These are phyloP conservation scores for Fusarium cicatricum DNA, from an alignment of 2,329 filamentous ascomycete species.

Conservation along the genomic window DNA sequence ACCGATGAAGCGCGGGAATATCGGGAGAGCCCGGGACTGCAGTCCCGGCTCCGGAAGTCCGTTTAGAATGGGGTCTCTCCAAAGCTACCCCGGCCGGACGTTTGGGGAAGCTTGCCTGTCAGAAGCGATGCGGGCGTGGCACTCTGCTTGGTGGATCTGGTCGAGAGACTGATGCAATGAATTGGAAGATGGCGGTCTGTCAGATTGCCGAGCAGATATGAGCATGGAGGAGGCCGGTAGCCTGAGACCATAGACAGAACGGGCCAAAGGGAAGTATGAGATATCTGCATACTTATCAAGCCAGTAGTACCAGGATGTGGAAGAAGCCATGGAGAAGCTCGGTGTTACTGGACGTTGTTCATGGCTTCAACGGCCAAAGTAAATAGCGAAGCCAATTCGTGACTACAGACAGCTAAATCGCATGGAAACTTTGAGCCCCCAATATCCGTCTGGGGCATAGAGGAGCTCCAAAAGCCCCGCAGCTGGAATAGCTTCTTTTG, in stretches of 20 bases:
- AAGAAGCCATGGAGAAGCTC: not conserved
- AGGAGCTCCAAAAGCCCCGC: slow-evolving; percentile 3
- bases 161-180: slow-evolving; percentile 8
- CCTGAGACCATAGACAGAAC: not conserved
- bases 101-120: not conserved
- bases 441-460: slow-evolving; percentile 4
- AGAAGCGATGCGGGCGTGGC: not conserved
- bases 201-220: slow-evolving; percentile 5
- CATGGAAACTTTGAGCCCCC: slow-evolving; percentile 1
- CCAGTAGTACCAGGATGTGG: not conserved
- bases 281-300: slow-evolving; percentile 9
- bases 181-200: slow-evolving; percentile 9
- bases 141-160: slow-evolving; percentile 2
- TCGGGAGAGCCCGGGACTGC: slow-evolving; percentile 30
- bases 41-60: slow-evolving; percentile 27
- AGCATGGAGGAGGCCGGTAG: slow-evolving; percentile 3
- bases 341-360: not conserved
- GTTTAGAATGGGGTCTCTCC: slow-evolving; percentile 2
- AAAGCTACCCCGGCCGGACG: not conserved
- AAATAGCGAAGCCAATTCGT: no score
- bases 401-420: no score
- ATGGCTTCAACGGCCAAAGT: no score
- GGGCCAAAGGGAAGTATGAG: not conserved
- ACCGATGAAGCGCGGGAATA: slow-evolving; percentile 4
- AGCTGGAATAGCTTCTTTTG: not conserved